A percentile compares a stretch with the other conserved stretches of the same genome.
Conservation (phyloP, 352 stramenopile species). For the Phytophthora meadii region DNA sequence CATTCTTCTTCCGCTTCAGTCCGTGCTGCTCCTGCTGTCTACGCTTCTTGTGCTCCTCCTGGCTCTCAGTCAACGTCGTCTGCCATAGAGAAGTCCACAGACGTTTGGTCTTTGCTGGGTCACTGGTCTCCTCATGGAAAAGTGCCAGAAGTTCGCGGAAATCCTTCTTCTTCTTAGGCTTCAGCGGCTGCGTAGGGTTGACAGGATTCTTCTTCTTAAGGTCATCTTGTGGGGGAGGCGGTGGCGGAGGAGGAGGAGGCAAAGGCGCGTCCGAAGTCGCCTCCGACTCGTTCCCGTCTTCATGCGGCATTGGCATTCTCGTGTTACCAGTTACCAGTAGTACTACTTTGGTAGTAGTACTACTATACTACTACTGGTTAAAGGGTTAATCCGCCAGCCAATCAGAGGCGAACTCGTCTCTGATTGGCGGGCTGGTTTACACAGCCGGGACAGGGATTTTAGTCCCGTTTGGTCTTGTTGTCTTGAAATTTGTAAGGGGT, state of each 20-base stretch:
- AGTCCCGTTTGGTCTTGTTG: too few relatives aligned
- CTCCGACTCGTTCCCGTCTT: constrained; percentile 20
- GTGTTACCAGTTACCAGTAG: too few relatives aligned
- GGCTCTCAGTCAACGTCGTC: constrained; percentile 59
- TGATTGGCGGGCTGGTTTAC: too few relatives aligned
- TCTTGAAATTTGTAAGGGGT: too few relatives aligned
- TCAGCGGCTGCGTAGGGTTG: constrained; percentile 13
- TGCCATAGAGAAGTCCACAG: constrained; percentile 59
- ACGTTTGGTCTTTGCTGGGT: constrained; percentile 20
- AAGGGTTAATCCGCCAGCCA: too few relatives aligned
- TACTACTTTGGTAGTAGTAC: too few relatives aligned
- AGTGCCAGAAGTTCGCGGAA: constrained; percentile 74
- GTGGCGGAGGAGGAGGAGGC: constrained; percentile 47
- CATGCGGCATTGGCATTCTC: background rate
- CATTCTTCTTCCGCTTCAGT: constrained; percentile 40
- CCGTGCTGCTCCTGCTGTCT: constrained; percentile 46
- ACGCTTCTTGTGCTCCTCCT: constrained; percentile 63
- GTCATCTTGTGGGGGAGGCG: constrained; percentile 45
- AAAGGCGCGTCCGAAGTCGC: constrained; percentile 34
- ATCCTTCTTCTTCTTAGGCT: constrained; percentile 57
- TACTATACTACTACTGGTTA: too few relatives aligned
- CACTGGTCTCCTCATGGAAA: constrained; percentile 51
- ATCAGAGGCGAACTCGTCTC: too few relatives aligned
- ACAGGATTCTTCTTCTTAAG: constrained; percentile 22
- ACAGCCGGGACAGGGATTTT: too few relatives aligned